Evolutionary conservation across 2,329 filamentous ascomycete genomes (phyloP).

Genomic region (Dothistroma pini): DNA sequence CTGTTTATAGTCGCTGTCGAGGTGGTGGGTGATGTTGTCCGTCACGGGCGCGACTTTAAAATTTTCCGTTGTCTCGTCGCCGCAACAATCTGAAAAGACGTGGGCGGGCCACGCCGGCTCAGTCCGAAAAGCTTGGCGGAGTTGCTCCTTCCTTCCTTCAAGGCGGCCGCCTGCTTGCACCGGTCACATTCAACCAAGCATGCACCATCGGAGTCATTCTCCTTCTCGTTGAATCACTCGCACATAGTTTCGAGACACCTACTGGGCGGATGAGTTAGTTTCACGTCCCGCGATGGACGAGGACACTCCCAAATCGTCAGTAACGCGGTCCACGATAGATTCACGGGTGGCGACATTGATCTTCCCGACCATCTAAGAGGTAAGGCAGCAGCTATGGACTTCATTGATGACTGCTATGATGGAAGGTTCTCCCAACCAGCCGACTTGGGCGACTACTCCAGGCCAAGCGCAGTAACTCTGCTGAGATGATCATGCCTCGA

Average conservation of each 20-base stretch:
- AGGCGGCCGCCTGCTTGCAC: background rate
- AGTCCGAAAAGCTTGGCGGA: background rate
- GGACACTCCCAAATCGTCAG: no score
- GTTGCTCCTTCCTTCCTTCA: background rate
- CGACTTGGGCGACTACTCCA: no score
- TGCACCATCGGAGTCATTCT: background rate
- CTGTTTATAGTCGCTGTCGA: conserved; percentile 5
- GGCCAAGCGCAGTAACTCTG: no score
- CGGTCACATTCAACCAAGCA: background rate
- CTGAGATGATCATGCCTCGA: no score
- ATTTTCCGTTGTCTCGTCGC: background rate
- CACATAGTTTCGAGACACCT: background rate
- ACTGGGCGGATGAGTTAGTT: background rate
- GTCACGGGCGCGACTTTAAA: conserved; percentile 8
- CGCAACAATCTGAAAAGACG: conserved; percentile 3
- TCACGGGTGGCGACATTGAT: no score
- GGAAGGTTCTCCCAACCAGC: no score
- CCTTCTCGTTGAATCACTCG: background rate
- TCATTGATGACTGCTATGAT: no score
- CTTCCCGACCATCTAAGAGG: no score
- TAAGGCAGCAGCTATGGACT: no score
- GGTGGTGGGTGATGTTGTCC: background rate
- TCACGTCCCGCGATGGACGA: no score
- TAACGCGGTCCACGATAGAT: no score
- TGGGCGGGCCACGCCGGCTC: background rate